Conservation (phyloP, 2,329 filamentous ascomycete genomes). For the Pseudogymnoascus sp. region DNA sequence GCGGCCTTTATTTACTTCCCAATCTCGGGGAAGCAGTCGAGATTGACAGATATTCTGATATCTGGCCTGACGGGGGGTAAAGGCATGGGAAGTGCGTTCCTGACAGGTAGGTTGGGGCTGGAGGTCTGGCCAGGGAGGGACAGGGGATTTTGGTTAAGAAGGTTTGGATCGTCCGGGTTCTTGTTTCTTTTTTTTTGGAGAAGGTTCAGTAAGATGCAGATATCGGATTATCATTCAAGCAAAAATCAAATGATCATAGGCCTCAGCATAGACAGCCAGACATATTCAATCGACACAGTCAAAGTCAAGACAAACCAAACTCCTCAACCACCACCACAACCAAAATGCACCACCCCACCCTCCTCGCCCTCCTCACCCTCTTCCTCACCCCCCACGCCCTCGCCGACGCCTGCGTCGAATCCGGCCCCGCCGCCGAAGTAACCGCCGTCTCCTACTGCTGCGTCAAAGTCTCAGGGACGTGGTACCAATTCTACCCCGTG, state of each 20-base stretch:
- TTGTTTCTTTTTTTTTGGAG: neutral
- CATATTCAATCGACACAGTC: neutral
- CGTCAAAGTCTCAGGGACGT: constrained; percentile 15
- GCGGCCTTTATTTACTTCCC: neutral
- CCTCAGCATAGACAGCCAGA: neutral
- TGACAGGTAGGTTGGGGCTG: neutral
- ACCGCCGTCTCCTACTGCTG: constrained; percentile 17
- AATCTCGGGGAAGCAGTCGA: neutral
- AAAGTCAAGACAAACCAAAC: neutral
- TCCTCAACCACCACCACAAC: neutral
- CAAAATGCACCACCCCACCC: constrained; percentile 14
- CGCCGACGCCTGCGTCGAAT: constrained; percentile 18
- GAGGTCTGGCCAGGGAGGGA: neutral
- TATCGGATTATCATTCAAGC: neutral
- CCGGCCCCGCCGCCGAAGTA: constrained; percentile 17
- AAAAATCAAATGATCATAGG: neutral
- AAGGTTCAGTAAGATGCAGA: neutral
- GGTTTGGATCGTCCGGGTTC: neutral
- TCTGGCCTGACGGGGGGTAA: neutral
- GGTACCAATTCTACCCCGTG: constrained; percentile 20
- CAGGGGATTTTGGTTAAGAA: constrained; percentile 1
- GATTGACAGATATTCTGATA: neutral
- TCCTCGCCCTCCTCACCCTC: constrained; percentile 11
- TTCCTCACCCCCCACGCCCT: constrained; percentile 12
- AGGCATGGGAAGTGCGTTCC: neutral